Base-by-base conservation (phyloP, 768 basidiomycete genomes). In the Termitomyces sp. region DNA sequence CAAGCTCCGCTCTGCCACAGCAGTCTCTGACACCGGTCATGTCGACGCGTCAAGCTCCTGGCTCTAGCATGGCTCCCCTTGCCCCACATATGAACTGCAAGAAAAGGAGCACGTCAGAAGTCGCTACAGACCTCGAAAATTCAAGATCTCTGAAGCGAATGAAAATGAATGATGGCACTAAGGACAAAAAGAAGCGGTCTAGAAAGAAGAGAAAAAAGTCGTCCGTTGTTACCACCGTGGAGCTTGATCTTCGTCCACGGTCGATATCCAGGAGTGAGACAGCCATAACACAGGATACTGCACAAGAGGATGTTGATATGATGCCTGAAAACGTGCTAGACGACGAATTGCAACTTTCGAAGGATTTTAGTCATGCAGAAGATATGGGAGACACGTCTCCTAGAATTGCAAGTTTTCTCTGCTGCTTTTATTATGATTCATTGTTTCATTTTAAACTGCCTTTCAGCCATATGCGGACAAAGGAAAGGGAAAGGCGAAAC, bases 401-500 rank as follows among this genome's bases (percentile, higher is more conserved):
- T 40, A 56, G 59, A 10, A 67, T 63, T 46, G 69, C 65, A 49
- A 59, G 68, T 65, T 19, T 47, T 42, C 28, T 21, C 21, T 41
- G 45, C 49, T 9, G 14, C 31, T 23, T 30, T 41, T 9, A 33
- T 23, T 38, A 37, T 57, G 2, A 19, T 53, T 9, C 10, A 46
- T 52, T 19, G 49, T 23, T 37, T 50, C 3, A 48, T 51, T 42
- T 26, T 48, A 35, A 58, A 30, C 23, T 15, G n/a, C 17, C 31
- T 43, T 26, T 12, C 21, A 58, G 54, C 44, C 73, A 66, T 65
- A 63, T n/a, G 64, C 61, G 4, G 71, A 70, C 57, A 77, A 78
- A 59, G 74, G 74, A 44, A 77, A 78, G 56, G 71, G 70, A 19
- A 75, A 70, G 58, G 73, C 70, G 14, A 63, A 60, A 6, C 65